Evolutionary conservation across 176 grass and related monocot genomes (phyloP).

Genomic region (Urochloa ruziziensis): DNA sequence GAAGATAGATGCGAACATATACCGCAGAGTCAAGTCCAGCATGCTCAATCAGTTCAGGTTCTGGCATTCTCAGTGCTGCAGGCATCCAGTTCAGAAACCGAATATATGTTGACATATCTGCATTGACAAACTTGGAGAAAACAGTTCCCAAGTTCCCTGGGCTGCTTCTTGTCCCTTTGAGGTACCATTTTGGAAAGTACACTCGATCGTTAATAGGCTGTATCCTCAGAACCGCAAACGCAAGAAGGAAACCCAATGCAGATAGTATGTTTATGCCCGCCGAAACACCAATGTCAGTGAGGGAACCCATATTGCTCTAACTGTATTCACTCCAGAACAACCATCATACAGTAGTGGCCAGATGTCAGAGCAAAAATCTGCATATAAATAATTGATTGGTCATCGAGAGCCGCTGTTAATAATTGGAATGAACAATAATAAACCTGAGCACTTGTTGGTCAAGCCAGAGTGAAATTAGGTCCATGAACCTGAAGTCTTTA

Average conservation of each 20-base stretch:
- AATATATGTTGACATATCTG: conserved; percentile 69
- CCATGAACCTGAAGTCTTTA: no score
- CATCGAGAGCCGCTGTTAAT: background rate
- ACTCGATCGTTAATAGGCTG: conserved; percentile 91
- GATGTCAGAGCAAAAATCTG: conserved; percentile 10
- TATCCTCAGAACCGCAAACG: conserved; percentile 77
- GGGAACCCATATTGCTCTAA: conserved; percentile 60
- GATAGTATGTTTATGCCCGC: conserved; percentile 83
- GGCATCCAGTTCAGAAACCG: conserved; percentile 98
- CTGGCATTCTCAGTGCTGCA: conserved; percentile 87
- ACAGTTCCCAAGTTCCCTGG: conserved; percentile 48
- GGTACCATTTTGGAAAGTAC: conserved; percentile 96
- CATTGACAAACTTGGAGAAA: conserved; percentile 79
- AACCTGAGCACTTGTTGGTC: background rate
- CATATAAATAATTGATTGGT: background rate
- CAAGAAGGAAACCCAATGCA: conserved; percentile 71
- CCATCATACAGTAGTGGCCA: background rate
- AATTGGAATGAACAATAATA: background rate
- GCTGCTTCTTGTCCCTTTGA: conserved; percentile 87
- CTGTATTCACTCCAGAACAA: conserved; percentile 22
- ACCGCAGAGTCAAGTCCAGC: conserved; percentile 85
- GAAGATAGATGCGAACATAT: conserved; percentile 85
- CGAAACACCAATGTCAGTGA: conserved; percentile 63
- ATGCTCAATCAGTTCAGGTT: conserved; percentile 80
- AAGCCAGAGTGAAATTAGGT: background rate